A percentile compares a stretch with the other conserved stretches of the same genome.
Conservation (phyloP, 768 basidiomycete species). For the Paxillus involutus region DNA sequence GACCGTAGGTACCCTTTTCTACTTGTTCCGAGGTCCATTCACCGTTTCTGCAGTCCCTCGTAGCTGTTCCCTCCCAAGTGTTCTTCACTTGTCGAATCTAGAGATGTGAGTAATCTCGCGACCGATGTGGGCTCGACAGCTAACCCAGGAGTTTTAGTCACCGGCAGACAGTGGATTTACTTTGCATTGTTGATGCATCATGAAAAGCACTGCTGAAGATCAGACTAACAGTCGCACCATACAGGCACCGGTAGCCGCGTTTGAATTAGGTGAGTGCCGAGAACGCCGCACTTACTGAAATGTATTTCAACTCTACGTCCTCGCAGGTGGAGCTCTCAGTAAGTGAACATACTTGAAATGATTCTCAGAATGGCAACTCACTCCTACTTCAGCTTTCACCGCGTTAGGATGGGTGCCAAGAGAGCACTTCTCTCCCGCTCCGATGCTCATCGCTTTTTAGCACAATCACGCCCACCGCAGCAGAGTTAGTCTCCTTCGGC, state of each 20-base stretch:
- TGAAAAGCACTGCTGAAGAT: background rate
- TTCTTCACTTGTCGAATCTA: no score
- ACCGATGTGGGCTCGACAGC: no score
- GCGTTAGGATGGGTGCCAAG: background rate
- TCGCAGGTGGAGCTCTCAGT: slow-evolving; percentile 6
- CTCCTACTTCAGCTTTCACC: slow-evolving; percentile 2
- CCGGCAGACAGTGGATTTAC: background rate
- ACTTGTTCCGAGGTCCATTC: no score
- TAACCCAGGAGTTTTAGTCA: background rate
- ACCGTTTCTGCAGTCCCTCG: no score
- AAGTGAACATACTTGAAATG: background rate
- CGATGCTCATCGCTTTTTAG: background rate
- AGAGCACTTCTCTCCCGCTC: background rate
- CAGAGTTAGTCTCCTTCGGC: background rate
- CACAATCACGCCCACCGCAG: background rate
- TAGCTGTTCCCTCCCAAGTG: no score
- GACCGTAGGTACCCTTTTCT: no score
- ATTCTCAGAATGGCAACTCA: background rate
- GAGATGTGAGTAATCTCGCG: no score
- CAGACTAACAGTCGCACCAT: background rate
- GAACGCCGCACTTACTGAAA: background rate
- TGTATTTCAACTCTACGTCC: background rate
- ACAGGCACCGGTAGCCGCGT: slow-evolving; percentile 1
- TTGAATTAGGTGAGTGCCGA: slow-evolving; percentile 4
- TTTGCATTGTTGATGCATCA: slow-evolving; percentile 5